Conservation (phyloP, 768 basidiomycete species). For the Amyloporia xantha region DNA sequence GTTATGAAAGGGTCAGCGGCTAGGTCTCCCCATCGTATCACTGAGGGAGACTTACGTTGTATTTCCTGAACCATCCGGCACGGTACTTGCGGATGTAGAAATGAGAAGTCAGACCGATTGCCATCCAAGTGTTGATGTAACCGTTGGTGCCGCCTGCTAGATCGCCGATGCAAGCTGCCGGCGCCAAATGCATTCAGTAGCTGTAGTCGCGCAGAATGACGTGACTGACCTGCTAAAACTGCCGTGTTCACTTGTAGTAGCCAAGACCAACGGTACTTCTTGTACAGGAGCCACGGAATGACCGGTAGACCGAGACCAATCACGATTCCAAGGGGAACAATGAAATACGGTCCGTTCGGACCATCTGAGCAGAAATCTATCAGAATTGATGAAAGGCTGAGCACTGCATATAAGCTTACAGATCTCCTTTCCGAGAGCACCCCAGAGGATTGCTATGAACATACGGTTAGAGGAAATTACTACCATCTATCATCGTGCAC, state of each 20-base stretch:
- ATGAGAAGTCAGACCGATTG: slow-evolving; percentile 1
- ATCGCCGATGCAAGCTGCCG: slow-evolving; percentile 1
- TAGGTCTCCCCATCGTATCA: not conserved
- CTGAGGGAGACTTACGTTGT: not conserved
- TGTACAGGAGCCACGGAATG: not conserved
- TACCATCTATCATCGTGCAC: no score
- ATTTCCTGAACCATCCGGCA: slow-evolving; percentile 3
- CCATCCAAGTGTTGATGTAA: slow-evolving; percentile 5
- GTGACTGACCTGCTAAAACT: not conserved
- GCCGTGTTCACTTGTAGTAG: not conserved
- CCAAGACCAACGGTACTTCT: slow-evolving; percentile 1
- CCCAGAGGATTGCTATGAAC: slow-evolving; percentile 1
- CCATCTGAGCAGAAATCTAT: not conserved
- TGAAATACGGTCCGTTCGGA: slow-evolving; percentile 2
- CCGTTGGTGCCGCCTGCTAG: slow-evolving; percentile 4
- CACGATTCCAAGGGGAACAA: slow-evolving; percentile 2
- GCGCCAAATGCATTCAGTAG: not conserved
- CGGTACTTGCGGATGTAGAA: slow-evolving; percentile 7
- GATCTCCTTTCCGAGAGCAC: slow-evolving; percentile 3
- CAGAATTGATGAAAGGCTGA: not conserved
- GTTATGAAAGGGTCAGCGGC: not conserved
- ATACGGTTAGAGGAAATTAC: not conserved
- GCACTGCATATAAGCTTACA: not conserved
- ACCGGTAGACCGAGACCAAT: slow-evolving; percentile 1
- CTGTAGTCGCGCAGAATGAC: not conserved